Percentiles rank a stretch among this genome's conserved stretches.
phyloP scores from a whole-genome alignment of 768 basidiomycete species.

The Trametes cinnabarina region DNA sequence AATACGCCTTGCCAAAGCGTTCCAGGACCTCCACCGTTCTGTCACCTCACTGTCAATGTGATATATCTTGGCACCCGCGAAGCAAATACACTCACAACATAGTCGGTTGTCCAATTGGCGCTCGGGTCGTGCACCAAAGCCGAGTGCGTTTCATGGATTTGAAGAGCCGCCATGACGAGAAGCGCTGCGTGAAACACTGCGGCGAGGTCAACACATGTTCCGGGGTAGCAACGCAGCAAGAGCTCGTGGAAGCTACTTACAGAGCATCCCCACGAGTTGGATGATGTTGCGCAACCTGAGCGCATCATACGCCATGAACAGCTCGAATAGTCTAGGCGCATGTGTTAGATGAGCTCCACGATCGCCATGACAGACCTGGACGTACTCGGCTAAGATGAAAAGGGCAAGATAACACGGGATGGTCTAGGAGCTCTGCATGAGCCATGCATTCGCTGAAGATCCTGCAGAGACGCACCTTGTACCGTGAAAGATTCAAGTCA shows the following conservation, averaged over 20 bases:
- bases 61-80: neutral
- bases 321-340: slow-evolving; percentile 65
- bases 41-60: neutral
- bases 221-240: neutral
- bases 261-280: slow-evolving; percentile 69
- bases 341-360: neutral
- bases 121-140: slow-evolving; percentile 47
- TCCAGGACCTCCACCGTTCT: slow-evolving; percentile 50
- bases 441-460: neutral
- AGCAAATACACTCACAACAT: slow-evolving; percentile 38
- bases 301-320: slow-evolving; percentile 83
- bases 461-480: slow-evolving; percentile 48
- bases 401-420: slow-evolving; percentile 82
- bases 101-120: slow-evolving; percentile 36
- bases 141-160: slow-evolving; percentile 69
- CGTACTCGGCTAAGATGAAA: slow-evolving; percentile 79
- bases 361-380: neutral
- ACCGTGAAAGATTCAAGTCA: slow-evolving; percentile 39
- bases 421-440: slow-evolving; percentile 44
- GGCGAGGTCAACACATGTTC: neutral
- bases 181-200: slow-evolving; percentile 75
- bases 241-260: slow-evolving; percentile 38
- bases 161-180: slow-evolving; percentile 70
- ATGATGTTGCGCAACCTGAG: slow-evolving; percentile 74
- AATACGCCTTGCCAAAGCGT: slow-evolving; percentile 60